Base-by-base conservation (phyloP, 345 rosid species). In the Mercurialis annua region DNA sequence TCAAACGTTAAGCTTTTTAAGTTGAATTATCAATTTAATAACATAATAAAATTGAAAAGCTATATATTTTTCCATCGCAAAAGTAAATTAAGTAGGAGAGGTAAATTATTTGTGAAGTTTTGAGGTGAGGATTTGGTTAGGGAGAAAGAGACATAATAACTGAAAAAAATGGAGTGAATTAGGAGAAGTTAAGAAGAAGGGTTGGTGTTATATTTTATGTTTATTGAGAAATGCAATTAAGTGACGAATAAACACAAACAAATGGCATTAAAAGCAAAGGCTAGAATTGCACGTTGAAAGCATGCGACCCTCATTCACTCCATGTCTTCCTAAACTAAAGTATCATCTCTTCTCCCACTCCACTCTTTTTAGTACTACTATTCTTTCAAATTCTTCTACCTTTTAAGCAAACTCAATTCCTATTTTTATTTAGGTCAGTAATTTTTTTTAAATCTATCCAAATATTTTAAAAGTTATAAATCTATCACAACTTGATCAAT, bases 271-370 rank as follows among this genome's bases (percentile, higher is more conserved):
- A 71, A 80, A 77, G 63, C 36, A 73, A 78, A 72, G 71, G 29
- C 43, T 9, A 44, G 68, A 9, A n/a, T 60, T 64, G 72, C 76
- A 74, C 80, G 80, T 74, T 77, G 67, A 69, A 79, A 71, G 65
- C 75, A 53, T 71, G 83, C 73, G 20, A 14, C 57, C 61, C 72
- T 62, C 78, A 20, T 69, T 69, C 74, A 77, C 70, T 79, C 66
- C 74, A 73, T 75, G 65, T 77, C 75, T 70, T 67, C 29, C 69
- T 69, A 34, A 77, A 72, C 71, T 59, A 74, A 71, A 74, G 80
- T 62, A 70, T 46, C 10, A 40, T 23, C 27, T 6, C 40, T 48
- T 11, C n/a, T 24, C 48, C 56, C 6, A 26, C 56, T 20, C 52
- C 69, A 55, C 67, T 15, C 16, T 33, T 57, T 36, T n/a, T n/a